These are phyloP conservation scores for Skeletonema tropicum DNA, from an alignment of 108 stramenopile species.

Conservation along the genomic window DNA sequence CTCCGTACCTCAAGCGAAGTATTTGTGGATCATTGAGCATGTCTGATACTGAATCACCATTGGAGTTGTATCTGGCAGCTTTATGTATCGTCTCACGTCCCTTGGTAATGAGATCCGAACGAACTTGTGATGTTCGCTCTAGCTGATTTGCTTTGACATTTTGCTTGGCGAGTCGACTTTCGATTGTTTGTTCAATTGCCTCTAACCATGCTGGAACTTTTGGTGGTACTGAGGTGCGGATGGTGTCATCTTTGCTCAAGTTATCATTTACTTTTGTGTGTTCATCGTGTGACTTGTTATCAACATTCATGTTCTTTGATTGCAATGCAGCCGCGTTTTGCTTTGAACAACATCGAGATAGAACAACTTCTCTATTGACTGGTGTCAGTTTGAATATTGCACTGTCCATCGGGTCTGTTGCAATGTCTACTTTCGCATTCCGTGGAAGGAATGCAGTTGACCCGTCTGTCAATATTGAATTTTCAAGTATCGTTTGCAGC, in stretches of 20 bases:
- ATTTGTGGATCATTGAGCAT: slow-evolving; percentile 17
- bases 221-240: not conserved
- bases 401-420: not conserved
- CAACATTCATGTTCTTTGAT: not conserved
- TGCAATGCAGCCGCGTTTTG: not conserved
- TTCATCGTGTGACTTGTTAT: not conserved
- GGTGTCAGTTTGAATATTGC: slow-evolving; percentile 11
- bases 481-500: slow-evolving; percentile 22
- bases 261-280: not conserved
- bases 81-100: slow-evolving; percentile 33
- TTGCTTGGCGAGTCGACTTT: slow-evolving; percentile 29
- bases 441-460: slow-evolving; percentile 22
- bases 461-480: slow-evolving; percentile 42
- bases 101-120: slow-evolving; percentile 21
- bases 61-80: slow-evolving; percentile 6
- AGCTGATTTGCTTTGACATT: slow-evolving; percentile 16
- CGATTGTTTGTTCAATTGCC: slow-evolving; percentile 38
- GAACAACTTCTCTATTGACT: not conserved
- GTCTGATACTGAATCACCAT: not conserved
- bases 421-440: not conserved
- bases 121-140: slow-evolving; percentile 22
- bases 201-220: slow-evolving; percentile 30
- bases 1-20: slow-evolving; percentile 37
- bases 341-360: not conserved
- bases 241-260: not conserved